Evolutionary conservation across 2,329 filamentous ascomycete genomes (phyloP), one percentile per base, ranked within the genome.

Genomic region (Pseudogymnoascus sp.): DNA sequence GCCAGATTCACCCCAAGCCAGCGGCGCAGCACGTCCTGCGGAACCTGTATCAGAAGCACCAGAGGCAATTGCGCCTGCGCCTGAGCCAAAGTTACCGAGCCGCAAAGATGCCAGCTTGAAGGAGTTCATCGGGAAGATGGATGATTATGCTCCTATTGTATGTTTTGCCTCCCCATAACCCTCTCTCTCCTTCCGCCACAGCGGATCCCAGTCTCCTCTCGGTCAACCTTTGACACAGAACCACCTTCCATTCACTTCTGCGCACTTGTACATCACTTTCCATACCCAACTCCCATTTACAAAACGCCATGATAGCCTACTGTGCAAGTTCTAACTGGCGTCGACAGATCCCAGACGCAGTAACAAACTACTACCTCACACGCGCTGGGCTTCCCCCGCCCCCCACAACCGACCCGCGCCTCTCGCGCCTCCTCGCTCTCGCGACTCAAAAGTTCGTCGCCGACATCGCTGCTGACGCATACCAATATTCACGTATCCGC

Each of bases 401-500:
- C 41, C 92, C 91, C 0, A 89, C 94, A 70, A 96, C 92, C 60
- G 91, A 96, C 70, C 88, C 88, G 19, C 91, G 92, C 63, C 89
- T 99, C 28, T 91, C 93, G 22, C 91, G 93, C 58, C 88, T 99
- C 2, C 88, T 99, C 45, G 93, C 94, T 2, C 89, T 99, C 7
- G 94, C 94, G n/a, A 96, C 94, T 0, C 94, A 99, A 73, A 99
- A 99, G 74, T 99, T 99, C 80, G 90, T 99, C 70, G 92, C 94
- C 64, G 94, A 99, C 75, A 91, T 99, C 67, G 94, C 94, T 1
- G 92, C 94, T 63, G 94, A 99, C 75, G 92, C 94, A 2, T 99
- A 99, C 75, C 94, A 99, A 77, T 97, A 97, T 81, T 92, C 89
- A 65, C 91, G 93, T 61, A 97, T 99, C 71, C 88, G 94, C 41